Evolutionary conservation across 768 basidiomycete genomes (phyloP), one percentile per base, ranked within the genome.

Genomic region (Calvatia gigantea): DNA sequence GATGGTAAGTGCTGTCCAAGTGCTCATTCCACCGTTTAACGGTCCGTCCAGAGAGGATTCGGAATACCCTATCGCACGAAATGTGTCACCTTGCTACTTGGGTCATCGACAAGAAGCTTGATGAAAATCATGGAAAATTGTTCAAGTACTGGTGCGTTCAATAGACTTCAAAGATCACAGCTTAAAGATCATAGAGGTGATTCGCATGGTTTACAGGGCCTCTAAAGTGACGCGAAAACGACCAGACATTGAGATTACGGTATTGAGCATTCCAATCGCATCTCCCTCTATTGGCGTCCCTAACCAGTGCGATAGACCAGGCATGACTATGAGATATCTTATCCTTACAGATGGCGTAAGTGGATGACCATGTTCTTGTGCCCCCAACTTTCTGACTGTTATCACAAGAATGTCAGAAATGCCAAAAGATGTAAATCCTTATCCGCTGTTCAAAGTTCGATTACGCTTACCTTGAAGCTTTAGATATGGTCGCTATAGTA

Each of bases 41-140:
- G 11, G 19, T 27, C 44, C 27, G 28, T 49, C 2, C 56, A 94
- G 92, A 90, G 51, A 82, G 91, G 35, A 87, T 94, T 46, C 76
- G 86, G 32, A 86, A 87, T 63, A 94, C 92, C 1, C 71, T 95
- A 11, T 84, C 89, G 28, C 93, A 95, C 62, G 93, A 95, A 67
- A 93, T 94, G 91, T 94, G 92, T 62, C 93, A 94, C 71, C 69
- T 95, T 31, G 93, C 93, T 2, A 82, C 82, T 54, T 95, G 92
- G 92, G 73, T 90, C 21, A 89, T 95, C 53, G 82, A 87, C 65
- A 72, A 78, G 15, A 76, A 83, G 8, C 79, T 85, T 3, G 82
- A 82, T 56, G 89, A 91, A 66, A 80, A 78, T 6, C 91, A 94
- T 61, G 91, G 91, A 6, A 75, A 70, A 39, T 69, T 83, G 12